These are phyloP conservation scores for Coemansia sp. DNA, from an alignment of 192 early-diverging fungal genomes.

Conservation along the genomic window DNA sequence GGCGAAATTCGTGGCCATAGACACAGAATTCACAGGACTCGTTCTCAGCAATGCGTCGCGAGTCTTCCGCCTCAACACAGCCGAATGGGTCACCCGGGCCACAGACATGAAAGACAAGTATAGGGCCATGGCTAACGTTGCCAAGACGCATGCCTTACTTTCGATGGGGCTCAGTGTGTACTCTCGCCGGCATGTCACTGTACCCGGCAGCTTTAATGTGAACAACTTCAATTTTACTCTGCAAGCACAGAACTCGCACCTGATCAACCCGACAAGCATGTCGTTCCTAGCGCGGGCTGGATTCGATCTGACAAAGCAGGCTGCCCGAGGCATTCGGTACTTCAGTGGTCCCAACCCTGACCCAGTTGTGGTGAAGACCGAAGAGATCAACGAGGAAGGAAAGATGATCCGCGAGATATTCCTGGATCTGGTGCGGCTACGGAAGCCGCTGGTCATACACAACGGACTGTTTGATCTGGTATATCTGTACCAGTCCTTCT, in stretches of 20 bases:
- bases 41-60: slow-evolving; percentile 48
- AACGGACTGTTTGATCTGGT: slow-evolving; percentile 94
- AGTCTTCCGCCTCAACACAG: slow-evolving; percentile 31
- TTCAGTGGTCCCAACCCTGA: slow-evolving; percentile 58
- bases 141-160: slow-evolving; percentile 75
- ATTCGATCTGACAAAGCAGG: slow-evolving; percentile 83
- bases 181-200: slow-evolving; percentile 19
- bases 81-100: slow-evolving; percentile 45
- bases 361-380: slow-evolving; percentile 27
- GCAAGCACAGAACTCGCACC: slow-evolving; percentile 62
- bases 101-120: slow-evolving; percentile 86
- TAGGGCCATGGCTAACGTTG: slow-evolving; percentile 69
- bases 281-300: slow-evolving; percentile 82
- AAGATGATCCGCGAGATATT: slow-evolving; percentile 63
- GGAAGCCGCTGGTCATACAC: slow-evolving; percentile 82
- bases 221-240: slow-evolving; percentile 59
- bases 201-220: slow-evolving; percentile 65
- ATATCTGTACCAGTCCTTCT: slow-evolving; percentile 91
- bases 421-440: slow-evolving; percentile 50
- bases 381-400: slow-evolving; percentile 38
- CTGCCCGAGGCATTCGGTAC: slow-evolving; percentile 79
- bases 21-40: slow-evolving; percentile 92
- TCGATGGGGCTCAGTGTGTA: slow-evolving; percentile 75
- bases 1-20: slow-evolving; percentile 80
- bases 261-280: slow-evolving; percentile 70